A percentile compares a stretch with the other conserved stretches of the same genome.
Evolutionary conservation across 2,329 filamentous ascomycete species (phyloP).

Genomic region (Rutstroemia sp.): DNA sequence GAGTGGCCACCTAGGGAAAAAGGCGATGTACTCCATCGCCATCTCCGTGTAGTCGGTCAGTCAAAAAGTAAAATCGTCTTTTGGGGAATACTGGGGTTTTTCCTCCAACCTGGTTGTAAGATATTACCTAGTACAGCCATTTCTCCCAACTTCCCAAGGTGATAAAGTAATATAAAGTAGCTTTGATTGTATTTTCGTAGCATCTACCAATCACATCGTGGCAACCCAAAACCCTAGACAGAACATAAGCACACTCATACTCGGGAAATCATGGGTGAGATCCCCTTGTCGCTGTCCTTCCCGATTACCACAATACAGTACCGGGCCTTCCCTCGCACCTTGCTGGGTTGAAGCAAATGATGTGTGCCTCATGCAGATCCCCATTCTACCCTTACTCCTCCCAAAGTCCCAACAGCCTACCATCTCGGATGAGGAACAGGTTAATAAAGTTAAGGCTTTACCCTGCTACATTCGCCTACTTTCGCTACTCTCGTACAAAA

Average conservation of each 20-base stretch:
- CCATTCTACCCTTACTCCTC: neutral
- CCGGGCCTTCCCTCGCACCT: neutral
- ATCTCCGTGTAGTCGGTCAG: slow-evolving; percentile 9
- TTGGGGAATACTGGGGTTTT: too few species aligned
- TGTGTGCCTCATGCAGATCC: neutral
- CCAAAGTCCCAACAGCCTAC: neutral
- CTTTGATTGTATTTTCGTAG: slow-evolving; percentile 4
- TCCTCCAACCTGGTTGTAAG: too few species aligned
- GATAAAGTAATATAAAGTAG: neutral
- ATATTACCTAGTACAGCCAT: too few species aligned
- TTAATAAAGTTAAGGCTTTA: neutral
- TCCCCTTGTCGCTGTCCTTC: neutral
- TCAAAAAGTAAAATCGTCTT: neutral
- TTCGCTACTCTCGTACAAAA: slow-evolving; percentile 9
- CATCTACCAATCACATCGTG: neutral
- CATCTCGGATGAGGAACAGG: too few species aligned
- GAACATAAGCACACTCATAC: neutral
- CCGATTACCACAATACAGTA: neutral
- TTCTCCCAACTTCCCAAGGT: neutral
- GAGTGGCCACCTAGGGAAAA: slow-evolving; percentile 1
- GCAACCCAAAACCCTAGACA: neutral
- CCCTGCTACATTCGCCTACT: slow-evolving; percentile 3
- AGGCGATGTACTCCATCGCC: neutral
- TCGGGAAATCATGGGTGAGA: neutral
- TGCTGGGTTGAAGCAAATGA: neutral